These are phyloP conservation scores for Arthrocladium fulminans DNA, from an alignment of 2,329 filamentous ascomycete species.

Conservation along the genomic window DNA sequence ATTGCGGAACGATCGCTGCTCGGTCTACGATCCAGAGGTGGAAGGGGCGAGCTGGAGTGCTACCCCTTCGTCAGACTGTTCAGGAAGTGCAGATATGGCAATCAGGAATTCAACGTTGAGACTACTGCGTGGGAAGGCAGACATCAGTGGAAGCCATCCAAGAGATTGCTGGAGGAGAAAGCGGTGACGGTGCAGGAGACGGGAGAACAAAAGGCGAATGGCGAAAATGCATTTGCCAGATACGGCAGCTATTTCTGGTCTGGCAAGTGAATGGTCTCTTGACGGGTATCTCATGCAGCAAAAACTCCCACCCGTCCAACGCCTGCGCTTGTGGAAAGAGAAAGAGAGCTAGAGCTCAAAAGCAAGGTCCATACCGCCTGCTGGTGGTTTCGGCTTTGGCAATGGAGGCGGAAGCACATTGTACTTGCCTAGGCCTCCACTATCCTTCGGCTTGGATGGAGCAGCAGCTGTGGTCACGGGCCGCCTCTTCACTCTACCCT, in stretches of 20 bases:
- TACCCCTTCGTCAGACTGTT: slow-evolving; percentile 8
- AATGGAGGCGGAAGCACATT: slow-evolving; percentile 10
- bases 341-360: slow-evolving; percentile 7
- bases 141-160: slow-evolving; percentile 29
- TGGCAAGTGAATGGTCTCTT: slow-evolving; percentile 13
- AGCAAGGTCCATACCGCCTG: slow-evolving; percentile 12
- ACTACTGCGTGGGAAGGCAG: slow-evolving; percentile 52
- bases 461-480: slow-evolving; percentile 3
- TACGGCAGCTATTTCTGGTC: slow-evolving; percentile 18
- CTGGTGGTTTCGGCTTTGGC: slow-evolving; percentile 4
- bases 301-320: slow-evolving; percentile 12
- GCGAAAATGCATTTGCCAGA: slow-evolving; percentile 8
- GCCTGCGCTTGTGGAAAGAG: slow-evolving; percentile 15
- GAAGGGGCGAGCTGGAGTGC: neutral
- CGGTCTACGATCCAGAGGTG: neutral
- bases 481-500: slow-evolving; percentile 27
- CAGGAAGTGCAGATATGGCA: slow-evolving; percentile 11
- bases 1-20: slow-evolving; percentile 11
- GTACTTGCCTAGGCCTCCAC: slow-evolving; percentile 2
- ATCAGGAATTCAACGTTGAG: slow-evolving; percentile 44
- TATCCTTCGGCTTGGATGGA: neutral
- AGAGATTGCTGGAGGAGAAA: slow-evolving; percentile 11
- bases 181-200: slow-evolving; percentile 5
- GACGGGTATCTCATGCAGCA: slow-evolving; percentile 17
- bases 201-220: slow-evolving; percentile 4